phyloP scores from a whole-genome alignment of 2,329 filamentous ascomycete species.

The Colletotrichum sp. region DNA sequence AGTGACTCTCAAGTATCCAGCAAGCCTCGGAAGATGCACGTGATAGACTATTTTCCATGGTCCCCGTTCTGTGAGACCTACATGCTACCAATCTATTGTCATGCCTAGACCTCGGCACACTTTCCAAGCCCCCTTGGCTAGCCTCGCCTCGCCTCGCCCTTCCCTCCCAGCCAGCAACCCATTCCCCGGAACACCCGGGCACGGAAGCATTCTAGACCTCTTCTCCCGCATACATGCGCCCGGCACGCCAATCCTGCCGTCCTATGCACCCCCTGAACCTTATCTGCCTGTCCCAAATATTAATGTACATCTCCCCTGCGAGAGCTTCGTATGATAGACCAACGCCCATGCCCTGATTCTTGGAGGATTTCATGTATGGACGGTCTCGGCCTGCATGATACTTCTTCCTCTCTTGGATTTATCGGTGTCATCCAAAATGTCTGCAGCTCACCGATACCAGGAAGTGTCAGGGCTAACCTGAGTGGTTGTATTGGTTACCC shows the following conservation, averaged over 20 bases:
- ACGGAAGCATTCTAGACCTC: background rate
- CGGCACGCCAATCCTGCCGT: background rate
- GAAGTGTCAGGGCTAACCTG: background rate
- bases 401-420: background rate
- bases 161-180: background rate
- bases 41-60: too few species aligned
- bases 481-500: background rate
- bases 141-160: background rate
- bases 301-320: background rate
- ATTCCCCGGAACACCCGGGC: background rate
- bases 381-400: background rate
- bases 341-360: background rate
- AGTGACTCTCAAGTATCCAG: rapidly evolving
- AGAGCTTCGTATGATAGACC: background rate
- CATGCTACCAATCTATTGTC: background rate
- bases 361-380: background rate
- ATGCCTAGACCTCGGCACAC: background rate
- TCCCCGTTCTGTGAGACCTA: background rate
- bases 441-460: background rate
- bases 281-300: background rate
- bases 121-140: background rate
- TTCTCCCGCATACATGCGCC: background rate
- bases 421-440: background rate
- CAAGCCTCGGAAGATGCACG: background rate
- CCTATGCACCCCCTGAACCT: background rate